Base-by-base conservation (phyloP, 2,329 filamentous ascomycete genomes). In the Sporothrix globosa region DNA sequence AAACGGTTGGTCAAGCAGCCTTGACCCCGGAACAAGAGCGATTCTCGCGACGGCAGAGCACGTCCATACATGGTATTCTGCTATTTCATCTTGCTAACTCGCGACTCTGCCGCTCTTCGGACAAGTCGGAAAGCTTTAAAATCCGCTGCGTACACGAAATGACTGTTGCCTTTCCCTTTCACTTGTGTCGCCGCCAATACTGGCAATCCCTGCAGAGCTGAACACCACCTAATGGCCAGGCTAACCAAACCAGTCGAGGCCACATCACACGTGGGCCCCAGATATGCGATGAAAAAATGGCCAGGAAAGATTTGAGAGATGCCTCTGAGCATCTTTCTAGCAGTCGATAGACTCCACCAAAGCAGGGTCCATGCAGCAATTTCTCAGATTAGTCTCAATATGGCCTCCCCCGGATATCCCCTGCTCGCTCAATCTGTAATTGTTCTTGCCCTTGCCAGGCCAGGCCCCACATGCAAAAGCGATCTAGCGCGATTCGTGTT, bases 131-230 rank as follows among this genome's bases (percentile, higher is more conserved):
- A 63, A 48, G 41, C 10, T 14, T 27, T 14, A 24, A 48, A 46
- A 48, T 48, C 21, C 41, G 44, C 44, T 63, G 14, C 39, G 21
- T 54, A 54, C 39, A 56, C 52, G 21, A 68, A 56, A 68, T 56
- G 50, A 56, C 66, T 1, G 34, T 34, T 30, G 48, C 50, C 34
- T 67, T 6, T 19, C 30, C n/a, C n/a, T n/a, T 67, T 30, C 11
- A 48, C 50, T 3, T 67, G n/a, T 14, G 48, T 67, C 24, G 46
- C 46, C 19, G 30, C 50, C 50, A 56, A 54, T 34, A 34, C n/a
- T 27, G 65, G 50, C 65, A 24, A 69, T 69, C 67, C 67, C 41
- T 69, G 67, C 67, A 63, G 19, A 69, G 67, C 67, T 69, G 67
- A 69, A 50, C 30, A 50, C 67, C 60, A 65, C 60, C 41, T n/a